Base-by-base conservation (phyloP, 164 flowering plant genomes). In the Amborella trichopoda region DNA sequence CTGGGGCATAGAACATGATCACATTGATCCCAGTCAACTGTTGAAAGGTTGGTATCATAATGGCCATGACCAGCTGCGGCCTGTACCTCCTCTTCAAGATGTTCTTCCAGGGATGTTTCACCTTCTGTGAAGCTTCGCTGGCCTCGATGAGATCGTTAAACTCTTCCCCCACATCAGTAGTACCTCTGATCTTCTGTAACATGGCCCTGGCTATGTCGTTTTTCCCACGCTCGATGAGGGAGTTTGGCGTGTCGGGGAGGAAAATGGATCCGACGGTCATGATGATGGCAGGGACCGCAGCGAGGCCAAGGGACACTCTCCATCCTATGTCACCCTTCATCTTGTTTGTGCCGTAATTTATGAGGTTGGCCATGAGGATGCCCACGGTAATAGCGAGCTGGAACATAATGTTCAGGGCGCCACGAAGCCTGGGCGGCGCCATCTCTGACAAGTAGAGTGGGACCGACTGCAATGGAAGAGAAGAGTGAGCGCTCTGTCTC, bases 231-330 rank as follows among this genome's bases (percentile, higher is more conserved):
- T 83, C 88, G 28, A 80, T 83, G 69, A 83, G 56, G 12, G 94
- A 83, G 73, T 81, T 83, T 19, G 89, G 86, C 5, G 94, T 83
- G 56, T 83, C 94, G 0, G 94, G 86, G 47, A 83, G 83, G 68
- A 76, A 36, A 0, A 81, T n/a, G 0, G 86, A 64, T 0, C 83
- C 86, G 6, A 76, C 28, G 39, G 75, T 71, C 69, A 81, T 76
- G 57, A 78, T 81, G 0, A 71, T 46, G 10, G 89, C 89, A 5
- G 88, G 94, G 17, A 80, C 88, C 45, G 72, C 55, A 0, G 88
- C 94, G 0, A 77, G 73, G 0, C 81, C 94, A 32, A 83, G 55
- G 40, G 81, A 74, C 46, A 74, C 16, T 1, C 94, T 52, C 94
- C 94, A 80, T n/a, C 94, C 94, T 77, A 72, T 74, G 0, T 77